Percentiles rank a stretch among this genome's conserved stretches.
phyloP scores from a whole-genome alignment of 2,329 filamentous ascomycete genomes.

The Aaosphaeria pasadenensis region DNA sequence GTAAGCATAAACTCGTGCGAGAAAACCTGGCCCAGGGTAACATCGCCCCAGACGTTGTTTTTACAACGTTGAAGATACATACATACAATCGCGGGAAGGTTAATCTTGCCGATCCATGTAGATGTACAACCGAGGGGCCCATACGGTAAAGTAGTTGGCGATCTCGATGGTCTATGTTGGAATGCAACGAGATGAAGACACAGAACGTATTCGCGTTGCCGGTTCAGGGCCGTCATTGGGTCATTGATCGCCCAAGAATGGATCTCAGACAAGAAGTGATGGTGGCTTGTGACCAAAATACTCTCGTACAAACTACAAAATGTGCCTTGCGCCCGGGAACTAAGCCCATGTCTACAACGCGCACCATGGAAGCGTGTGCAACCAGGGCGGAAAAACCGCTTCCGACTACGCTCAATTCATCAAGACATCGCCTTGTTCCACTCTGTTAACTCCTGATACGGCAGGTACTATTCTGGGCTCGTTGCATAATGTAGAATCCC shows the following conservation, averaged over 20 bases:
- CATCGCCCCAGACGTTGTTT: too few species aligned
- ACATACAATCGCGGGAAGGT: too few species aligned
- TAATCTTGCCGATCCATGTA: too few species aligned
- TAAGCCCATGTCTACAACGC: neutral
- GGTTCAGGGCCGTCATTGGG: too few species aligned
- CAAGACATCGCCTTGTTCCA: neutral
- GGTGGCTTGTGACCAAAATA: conserved; percentile 19
- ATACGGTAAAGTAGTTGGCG: too few species aligned
- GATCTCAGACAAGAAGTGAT: conserved; percentile 6
- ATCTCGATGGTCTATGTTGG: too few species aligned
- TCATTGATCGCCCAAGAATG: conserved; percentile 1
- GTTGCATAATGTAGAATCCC: neutral
- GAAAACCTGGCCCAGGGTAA: too few species aligned
- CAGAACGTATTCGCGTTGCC: too few species aligned
- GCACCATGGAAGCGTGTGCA: conserved; percentile 1
- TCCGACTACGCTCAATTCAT: conserved; percentile 1
- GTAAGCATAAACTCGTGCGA: too few species aligned
- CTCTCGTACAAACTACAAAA: neutral
- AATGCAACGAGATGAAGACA: too few species aligned
- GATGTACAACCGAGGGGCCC: too few species aligned
- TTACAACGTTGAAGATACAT: too few species aligned
- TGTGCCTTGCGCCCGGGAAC: neutral
- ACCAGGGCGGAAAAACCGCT: conserved; percentile 1
- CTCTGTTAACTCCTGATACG: conserved; percentile 6
- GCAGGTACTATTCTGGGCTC: conserved; percentile 4